Conservation (phyloP, 805 yeast genomes). For the Cyberlindnera maritima region DNA sequence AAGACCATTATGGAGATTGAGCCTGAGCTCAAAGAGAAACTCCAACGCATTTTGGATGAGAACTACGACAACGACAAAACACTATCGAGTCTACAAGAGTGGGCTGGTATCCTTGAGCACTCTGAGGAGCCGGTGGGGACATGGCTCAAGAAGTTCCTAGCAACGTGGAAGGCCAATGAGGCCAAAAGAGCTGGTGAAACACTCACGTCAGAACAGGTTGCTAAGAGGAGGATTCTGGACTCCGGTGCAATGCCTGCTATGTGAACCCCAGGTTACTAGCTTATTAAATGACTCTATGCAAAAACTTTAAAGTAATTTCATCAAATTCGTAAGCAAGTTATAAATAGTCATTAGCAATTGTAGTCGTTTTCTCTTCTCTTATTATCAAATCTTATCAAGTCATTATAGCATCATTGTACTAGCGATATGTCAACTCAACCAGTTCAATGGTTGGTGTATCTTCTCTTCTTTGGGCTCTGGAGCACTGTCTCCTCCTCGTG, state of each 20-base stretch:
- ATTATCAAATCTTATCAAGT: no score
- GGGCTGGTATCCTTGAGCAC: conserved; percentile 11
- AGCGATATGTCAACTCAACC: not conserved
- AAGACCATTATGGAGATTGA: not conserved
- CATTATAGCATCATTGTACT: no score
- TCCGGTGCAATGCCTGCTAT: not conserved
- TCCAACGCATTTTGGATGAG: conserved; percentile 2
- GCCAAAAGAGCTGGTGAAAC: not conserved
- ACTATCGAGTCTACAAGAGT: conserved; percentile 3
- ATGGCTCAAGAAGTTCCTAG: conserved; percentile 12
- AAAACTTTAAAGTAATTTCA: not conserved
- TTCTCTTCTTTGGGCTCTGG: conserved; percentile 4
- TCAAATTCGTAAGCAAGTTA: conserved; percentile 1
- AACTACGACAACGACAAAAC: conserved; percentile 9
- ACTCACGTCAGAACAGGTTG: not conserved
- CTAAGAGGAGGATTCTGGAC: conserved; percentile 3
- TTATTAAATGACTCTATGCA: not conserved
- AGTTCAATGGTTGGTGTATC: not conserved
- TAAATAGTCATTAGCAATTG: no score
- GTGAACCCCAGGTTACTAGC: not conserved
- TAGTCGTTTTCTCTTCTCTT: no score
- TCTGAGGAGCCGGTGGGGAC: conserved; percentile 10
- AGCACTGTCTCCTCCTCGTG: not conserved
- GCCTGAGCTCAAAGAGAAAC: conserved; percentile 1
- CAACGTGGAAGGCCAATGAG: conserved; percentile 1